Conservation (phyloP, 306 rosid species). For the Cucurbita maxima region DNA sequence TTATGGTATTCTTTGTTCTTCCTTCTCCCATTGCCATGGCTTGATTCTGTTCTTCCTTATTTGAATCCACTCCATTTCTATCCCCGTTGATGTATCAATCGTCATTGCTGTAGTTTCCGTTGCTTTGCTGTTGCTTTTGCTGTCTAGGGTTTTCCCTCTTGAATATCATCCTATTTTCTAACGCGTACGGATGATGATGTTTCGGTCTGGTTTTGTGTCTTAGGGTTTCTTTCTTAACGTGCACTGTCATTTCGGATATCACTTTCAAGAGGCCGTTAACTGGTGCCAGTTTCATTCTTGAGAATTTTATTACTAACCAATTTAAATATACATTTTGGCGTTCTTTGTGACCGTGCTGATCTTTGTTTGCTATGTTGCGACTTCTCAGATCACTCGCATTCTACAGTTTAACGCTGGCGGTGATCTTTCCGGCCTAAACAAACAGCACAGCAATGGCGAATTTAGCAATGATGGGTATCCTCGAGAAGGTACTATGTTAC, state of each 20-base stretch:
- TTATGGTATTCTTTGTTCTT: neutral
- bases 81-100: neutral
- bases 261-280: neutral
- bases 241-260: neutral
- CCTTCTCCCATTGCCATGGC: neutral
- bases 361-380: neutral
- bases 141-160: neutral
- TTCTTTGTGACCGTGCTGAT: neutral
- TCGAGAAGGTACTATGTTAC: slow-evolving; percentile 55
- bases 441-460: slow-evolving; percentile 40
- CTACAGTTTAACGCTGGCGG: neutral
- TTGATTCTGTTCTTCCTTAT: neutral
- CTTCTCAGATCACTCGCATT: slow-evolving; percentile 2
- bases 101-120: neutral
- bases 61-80: neutral
- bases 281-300: neutral
- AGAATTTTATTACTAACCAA: neutral
- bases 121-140: neutral
- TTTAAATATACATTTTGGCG: neutral
- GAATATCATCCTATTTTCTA: neutral
- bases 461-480: slow-evolving; percentile 52
- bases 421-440: neutral
- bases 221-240: neutral
- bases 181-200: neutral
- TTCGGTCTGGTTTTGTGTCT: neutral